These are phyloP conservation scores for Fusarium albidum DNA, from an alignment of 2,329 filamentous ascomycete genomes.

Conservation along the genomic window DNA sequence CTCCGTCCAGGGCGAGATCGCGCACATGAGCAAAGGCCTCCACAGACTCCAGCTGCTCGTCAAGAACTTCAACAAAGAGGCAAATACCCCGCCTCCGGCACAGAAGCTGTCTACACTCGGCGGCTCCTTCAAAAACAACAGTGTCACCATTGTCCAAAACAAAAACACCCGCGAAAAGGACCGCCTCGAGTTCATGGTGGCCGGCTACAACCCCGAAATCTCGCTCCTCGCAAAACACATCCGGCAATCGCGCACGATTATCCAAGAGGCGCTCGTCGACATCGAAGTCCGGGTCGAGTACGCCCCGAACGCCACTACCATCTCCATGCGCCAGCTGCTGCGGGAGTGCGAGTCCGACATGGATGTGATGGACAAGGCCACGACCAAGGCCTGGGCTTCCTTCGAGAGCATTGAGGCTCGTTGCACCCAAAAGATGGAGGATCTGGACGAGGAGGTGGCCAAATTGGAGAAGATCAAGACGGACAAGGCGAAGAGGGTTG, in stretches of 20 bases:
- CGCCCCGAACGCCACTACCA: not conserved
- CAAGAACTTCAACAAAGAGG: conserved; percentile 3
- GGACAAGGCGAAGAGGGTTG: conserved; percentile 5
- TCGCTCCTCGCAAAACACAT: not conserved
- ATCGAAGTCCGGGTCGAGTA: conserved; percentile 3
- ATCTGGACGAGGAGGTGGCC: conserved; percentile 12
- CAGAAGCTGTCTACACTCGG: not conserved
- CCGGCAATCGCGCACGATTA: not conserved
- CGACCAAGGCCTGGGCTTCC: not conserved
- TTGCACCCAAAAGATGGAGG: conserved; percentile 1
- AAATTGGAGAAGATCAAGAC: conserved; percentile 14
- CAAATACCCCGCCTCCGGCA: not conserved
- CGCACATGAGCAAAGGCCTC: not conserved
- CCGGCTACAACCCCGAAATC: conserved; percentile 1
- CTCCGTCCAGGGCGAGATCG: conserved; percentile 11
- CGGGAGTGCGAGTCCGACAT: conserved; percentile 7
- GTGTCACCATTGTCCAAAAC: not conserved
- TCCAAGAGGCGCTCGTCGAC: not conserved
- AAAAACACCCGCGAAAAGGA: conserved; percentile 9
- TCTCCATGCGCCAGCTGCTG: conserved; percentile 7
- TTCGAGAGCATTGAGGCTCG: not conserved
- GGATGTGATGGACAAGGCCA: conserved; percentile 1
- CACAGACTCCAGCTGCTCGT: conserved; percentile 1
- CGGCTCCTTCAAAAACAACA: conserved; percentile 7
- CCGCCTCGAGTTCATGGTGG: conserved; percentile 5